Base-by-base conservation (phyloP, 2,329 filamentous ascomycete genomes). In the Raffaelea deltoideospora region DNA sequence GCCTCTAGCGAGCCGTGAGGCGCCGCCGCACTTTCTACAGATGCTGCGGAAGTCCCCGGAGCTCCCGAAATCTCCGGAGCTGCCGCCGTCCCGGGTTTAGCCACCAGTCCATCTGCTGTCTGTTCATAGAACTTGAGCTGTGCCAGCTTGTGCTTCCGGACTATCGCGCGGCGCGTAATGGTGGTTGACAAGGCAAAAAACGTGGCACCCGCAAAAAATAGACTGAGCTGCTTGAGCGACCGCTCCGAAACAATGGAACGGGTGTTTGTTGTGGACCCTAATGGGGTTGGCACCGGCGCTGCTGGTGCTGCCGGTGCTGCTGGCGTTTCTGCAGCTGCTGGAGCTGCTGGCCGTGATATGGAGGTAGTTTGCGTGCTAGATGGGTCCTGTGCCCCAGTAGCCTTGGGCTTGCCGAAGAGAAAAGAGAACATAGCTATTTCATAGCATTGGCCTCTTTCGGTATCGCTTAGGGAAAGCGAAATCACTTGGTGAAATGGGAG, bases 131-230 rank as follows among this genome's bases (percentile, higher is more conserved):
- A 88, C 33, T 69, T 70, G 10, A 87, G 86, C 28, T 72, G 59
- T 11, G 72, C 61, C 18, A 71, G 63, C 18, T 70, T 53, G 39
- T 70, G 67, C 45, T 80, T 78, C 31, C 76, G 71, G 30, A 63
- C 53, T 26, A 92, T 64, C 9, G 84, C 68, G 35, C 87, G 75
- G 22, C 79, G 69, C 2, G 83, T 81, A 22, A 93, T 62, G 37
- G 78, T 52, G 2, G 80, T 63, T 1, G 85, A 83, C 43, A 86
- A 65, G 18, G 72, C 61, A 45, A 92, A 70, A 58, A 93, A 92
- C 38, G 72, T 65, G 10, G 81, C 68, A 30, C 88, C 88, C 42
- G 77, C 75, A 47, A 78, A 64, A 56, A 90, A 79, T 41, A 94
- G 58, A 19, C 74, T 66, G 13, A 84, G 57, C 54, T 86, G 78